Evolutionary conservation across 2,329 filamentous ascomycete species (phyloP), one percentile per base, ranked within the genome.

Genomic region (Aspergillus niger): DNA sequence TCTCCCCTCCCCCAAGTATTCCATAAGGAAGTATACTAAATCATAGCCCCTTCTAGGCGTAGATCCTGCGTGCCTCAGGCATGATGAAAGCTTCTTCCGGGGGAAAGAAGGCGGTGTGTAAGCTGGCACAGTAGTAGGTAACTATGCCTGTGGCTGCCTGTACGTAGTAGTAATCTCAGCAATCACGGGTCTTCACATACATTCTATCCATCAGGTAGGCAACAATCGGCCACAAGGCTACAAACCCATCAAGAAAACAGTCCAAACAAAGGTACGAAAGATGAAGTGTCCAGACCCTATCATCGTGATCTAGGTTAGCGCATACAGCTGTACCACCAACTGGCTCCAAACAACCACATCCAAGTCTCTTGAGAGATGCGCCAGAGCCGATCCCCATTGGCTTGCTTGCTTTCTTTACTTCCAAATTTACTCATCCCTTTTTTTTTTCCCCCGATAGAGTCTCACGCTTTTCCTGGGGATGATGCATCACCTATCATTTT

Each of bases 341-440:
- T 68, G 66, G 66, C 66, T 52, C 66, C 65, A 68, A 61, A 67
- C 60, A 68, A 57, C 47, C 32, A 28, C 50, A 55, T 58, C 61
- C 66, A 68, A 63, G 63, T 53, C 54, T 47, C 17, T 7, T 47
- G 26, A 15, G 39, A 38, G 20, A 53, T 28, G n/a, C 13, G 47
- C 26, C n/a, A 32, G 28, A 28, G 10, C 26, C 26, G 24, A 17
- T 30, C 5, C 5, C 26, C 26, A 50, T 50, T 50, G 28, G 47
- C 15, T n/a, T 50, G 17, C 17, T 24, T 44, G 20, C 15, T 30
- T 30, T 10, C n/a, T 50, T 30, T 28, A 13, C 11, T 36, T 36
- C 32, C 32, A 36, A 36, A 36, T 36, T 36, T 36, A 36, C 5
- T 13, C 32, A 36, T 28, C 11, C 28, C 17, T 17, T 17, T 17